Conservation (phyloP, 2,329 filamentous ascomycete species). For the Aspergillus ibericus region DNA sequence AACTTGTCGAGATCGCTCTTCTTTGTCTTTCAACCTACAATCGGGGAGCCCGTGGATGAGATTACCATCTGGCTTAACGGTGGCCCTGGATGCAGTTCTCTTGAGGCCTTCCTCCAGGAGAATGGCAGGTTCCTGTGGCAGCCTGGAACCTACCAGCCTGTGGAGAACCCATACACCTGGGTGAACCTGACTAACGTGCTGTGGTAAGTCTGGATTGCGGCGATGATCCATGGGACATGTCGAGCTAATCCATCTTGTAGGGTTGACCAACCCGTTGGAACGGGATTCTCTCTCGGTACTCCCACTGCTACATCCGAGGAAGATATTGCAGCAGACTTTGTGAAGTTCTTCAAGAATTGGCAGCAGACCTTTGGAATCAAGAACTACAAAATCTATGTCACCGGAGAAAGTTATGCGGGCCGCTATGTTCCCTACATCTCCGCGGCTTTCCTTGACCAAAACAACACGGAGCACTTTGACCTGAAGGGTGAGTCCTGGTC, state of each 20-base stretch:
- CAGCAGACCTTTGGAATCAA: slow-evolving; percentile 67
- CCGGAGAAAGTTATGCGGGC: slow-evolving; percentile 73
- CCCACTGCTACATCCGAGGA: slow-evolving; percentile 66
- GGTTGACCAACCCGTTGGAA: slow-evolving; percentile 51
- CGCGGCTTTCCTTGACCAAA: slow-evolving; percentile 68
- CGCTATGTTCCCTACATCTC: slow-evolving; percentile 71
- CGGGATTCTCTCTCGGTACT: slow-evolving; percentile 67
- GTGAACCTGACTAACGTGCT: slow-evolving; percentile 74
- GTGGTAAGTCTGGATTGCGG: slow-evolving; percentile 57
- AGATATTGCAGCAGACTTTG: slow-evolving; percentile 68
- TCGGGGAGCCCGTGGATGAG: slow-evolving; percentile 46
- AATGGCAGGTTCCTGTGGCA: slow-evolving; percentile 75
- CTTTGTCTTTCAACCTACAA: slow-evolving; percentile 52
- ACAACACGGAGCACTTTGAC: slow-evolving; percentile 68
- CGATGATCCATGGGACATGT: background rate
- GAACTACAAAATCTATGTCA: slow-evolving; percentile 70
- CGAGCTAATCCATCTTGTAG: slow-evolving; percentile 11
- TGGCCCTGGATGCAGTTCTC: slow-evolving; percentile 57
- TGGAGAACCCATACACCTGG: slow-evolving; percentile 71
- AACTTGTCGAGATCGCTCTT: slow-evolving; percentile 48
- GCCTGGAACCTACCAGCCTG: slow-evolving; percentile 65
- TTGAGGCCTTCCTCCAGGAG: slow-evolving; percentile 71
- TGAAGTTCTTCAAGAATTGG: slow-evolving; percentile 80
- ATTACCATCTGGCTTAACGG: slow-evolving; percentile 53
- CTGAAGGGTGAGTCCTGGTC: slow-evolving; percentile 51